Evolutionary conservation across 139 green algal genomes (phyloP), one percentile per base, ranked within the genome.

Genomic region (Eudorina sp.): DNA sequence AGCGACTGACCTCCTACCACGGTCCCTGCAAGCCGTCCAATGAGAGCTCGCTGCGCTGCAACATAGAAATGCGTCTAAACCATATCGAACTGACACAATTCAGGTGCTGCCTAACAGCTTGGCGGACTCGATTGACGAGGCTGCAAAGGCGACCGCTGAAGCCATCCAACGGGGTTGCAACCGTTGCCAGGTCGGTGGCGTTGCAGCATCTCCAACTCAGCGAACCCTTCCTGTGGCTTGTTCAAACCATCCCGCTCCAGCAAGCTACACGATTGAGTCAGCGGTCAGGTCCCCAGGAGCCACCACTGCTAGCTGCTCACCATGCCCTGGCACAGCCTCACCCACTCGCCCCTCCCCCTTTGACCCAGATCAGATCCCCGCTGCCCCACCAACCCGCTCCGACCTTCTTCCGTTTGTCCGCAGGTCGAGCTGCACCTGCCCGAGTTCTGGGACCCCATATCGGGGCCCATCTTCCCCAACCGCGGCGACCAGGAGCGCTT

Each of bases 391-490:
- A 13, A 66, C 55, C 55, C 55, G 29, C 55, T n/a, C 23, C 23
- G 14, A 66, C 55, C 19, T 8, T 66, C 55, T 13, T 55, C 48
- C 48, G 11, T 55, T 13, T 55, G 11, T 29, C 5, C 53, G 14
- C 87, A 96, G 92, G 96, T 98, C 4, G 97, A 99, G 92, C 93
- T 99, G 19, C 90, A 98, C 69, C 82, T 99, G 55, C 95, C 96
- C 14, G 97, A 98, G 89, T 97, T 99, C 70, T 99, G 96, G 96
- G 95, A 97, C 88, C 94, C 94, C 43, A 89, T 91, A 36, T 95
- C 88, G 27, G 95, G 96, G 27, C 94, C 96, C 14, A 92, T 97
- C 6, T 99, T 98, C 89, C 93, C 95, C 43, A 97, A 99, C 88
- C 95, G 95, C 7, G 97, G 98, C 80, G 94, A 98, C 89, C 92